A percentile compares a stretch with the other conserved stretches of the same genome.
These are phyloP conservation scores for Thalassiosira profunda DNA, from an alignment of 108 stramenopile species.

Conservation along the genomic window DNA sequence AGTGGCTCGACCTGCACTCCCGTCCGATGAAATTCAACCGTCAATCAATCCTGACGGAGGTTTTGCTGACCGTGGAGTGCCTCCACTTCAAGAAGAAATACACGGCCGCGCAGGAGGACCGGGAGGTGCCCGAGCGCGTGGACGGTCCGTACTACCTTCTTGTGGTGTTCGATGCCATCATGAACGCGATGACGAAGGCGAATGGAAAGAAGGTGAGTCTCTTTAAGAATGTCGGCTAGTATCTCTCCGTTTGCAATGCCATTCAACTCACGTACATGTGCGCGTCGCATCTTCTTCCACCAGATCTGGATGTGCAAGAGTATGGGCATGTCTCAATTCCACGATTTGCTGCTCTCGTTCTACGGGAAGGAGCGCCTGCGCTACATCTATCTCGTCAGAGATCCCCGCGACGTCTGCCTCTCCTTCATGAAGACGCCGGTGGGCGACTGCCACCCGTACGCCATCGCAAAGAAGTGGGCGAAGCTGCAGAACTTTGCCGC, in stretches of 20 bases:
- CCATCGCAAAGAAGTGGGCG: constrained; percentile 43
- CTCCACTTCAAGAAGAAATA: neutral
- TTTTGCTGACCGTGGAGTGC: neutral
- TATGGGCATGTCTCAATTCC: constrained; percentile 44
- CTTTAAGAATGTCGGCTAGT: no score
- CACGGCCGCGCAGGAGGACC: no score
- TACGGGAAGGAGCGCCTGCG: constrained; percentile 41
- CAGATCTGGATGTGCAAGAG: constrained; percentile 47
- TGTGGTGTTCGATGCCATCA: constrained; percentile 39
- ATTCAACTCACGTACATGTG: no score
- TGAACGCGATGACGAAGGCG: constrained; percentile 18
- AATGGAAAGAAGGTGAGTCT: constrained; percentile 45
- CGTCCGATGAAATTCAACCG: constrained; percentile 21
- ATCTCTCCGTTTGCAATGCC: no score
- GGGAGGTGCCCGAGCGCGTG: no score
- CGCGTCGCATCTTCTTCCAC: no score
- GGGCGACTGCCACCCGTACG: constrained; percentile 41
- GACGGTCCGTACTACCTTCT: constrained; percentile 26
- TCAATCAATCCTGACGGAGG: neutral
- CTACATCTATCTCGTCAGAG: constrained; percentile 45
- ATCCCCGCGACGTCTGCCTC: constrained; percentile 49
- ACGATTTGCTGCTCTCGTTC: constrained; percentile 31
- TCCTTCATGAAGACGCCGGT: constrained; percentile 51
- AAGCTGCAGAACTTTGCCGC: constrained; percentile 30
- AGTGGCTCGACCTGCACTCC: constrained; percentile 34